These are phyloP conservation scores for Moesziomyces parantarcticus DNA, from an alignment of 1,284 basidiomycete species.

Conservation along the genomic window DNA sequence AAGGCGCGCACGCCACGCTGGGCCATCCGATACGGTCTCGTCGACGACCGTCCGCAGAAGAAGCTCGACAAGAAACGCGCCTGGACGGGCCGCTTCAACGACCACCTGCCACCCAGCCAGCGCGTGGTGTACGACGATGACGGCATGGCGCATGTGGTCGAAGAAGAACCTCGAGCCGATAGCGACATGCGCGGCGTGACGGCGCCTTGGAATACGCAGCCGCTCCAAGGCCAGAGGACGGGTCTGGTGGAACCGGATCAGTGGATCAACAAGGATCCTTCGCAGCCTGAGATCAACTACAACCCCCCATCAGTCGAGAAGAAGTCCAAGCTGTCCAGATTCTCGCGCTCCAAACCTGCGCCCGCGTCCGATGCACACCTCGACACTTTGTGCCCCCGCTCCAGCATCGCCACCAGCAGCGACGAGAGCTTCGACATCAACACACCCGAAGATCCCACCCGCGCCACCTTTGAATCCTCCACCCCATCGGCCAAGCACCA, in stretches of 20 bases:
- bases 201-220: conserved; percentile 5
- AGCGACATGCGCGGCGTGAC: not conserved
- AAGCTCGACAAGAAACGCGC: conserved; percentile 36
- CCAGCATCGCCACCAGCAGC: not conserved
- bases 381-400: not conserved
- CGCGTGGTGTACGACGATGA: conserved; percentile 53
- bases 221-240: conserved; percentile 15
- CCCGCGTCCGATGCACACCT: not conserved
- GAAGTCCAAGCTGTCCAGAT: conserved; percentile 11
- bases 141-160: conserved; percentile 39
- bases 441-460: conserved; percentile 11
- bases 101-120: conserved; percentile 29
- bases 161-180: conserved; percentile 9
- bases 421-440: conserved; percentile 2
- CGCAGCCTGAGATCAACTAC: conserved; percentile 7
- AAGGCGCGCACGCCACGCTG: conserved; percentile 54
- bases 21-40: conserved; percentile 56
- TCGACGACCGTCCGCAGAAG: conserved; percentile 45
- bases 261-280: conserved; percentile 33
- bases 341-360: conserved; percentile 1
- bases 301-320: not conserved
- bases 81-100: conserved; percentile 52
- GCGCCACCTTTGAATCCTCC: not conserved
- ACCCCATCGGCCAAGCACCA: not conserved
- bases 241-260: conserved; percentile 30